These are phyloP conservation scores for Talaromyces atroroseus DNA, from an alignment of 2,329 filamentous ascomycete species.

Conservation along the genomic window DNA sequence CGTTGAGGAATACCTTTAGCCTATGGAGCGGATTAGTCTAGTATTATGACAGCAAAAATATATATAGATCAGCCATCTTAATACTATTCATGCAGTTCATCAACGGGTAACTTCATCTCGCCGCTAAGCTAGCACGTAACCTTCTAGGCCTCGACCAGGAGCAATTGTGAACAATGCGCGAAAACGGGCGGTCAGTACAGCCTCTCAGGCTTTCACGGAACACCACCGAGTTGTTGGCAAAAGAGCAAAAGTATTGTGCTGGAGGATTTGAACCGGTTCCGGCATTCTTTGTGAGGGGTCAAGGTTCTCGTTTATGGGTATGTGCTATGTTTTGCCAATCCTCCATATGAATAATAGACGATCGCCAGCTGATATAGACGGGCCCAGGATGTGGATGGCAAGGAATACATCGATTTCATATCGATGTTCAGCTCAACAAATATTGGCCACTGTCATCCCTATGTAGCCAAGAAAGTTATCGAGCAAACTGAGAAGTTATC, in stretches of 20 bases:
- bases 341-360: neutral
- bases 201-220: neutral
- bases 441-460: neutral
- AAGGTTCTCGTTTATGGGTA: neutral
- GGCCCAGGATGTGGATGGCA: neutral
- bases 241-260: neutral
- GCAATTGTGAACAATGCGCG: neutral
- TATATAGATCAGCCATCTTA: neutral
- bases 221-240: neutral
- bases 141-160: neutral
- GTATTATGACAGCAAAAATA: neutral
- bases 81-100: neutral
- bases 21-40: neutral
- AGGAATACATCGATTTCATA: slow-evolving; percentile 3
- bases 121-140: neutral
- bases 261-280: neutral
- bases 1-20: neutral
- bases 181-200: neutral
- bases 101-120: neutral
- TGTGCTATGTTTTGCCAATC: neutral
- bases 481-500: neutral
- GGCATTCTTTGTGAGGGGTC: neutral
- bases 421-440: neutral
- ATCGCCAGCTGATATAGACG: neutral
- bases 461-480: neutral